These are phyloP conservation scores for Nakazawaea ambrosiae DNA, from an alignment of 805 yeast species.

Conservation along the genomic window DNA sequence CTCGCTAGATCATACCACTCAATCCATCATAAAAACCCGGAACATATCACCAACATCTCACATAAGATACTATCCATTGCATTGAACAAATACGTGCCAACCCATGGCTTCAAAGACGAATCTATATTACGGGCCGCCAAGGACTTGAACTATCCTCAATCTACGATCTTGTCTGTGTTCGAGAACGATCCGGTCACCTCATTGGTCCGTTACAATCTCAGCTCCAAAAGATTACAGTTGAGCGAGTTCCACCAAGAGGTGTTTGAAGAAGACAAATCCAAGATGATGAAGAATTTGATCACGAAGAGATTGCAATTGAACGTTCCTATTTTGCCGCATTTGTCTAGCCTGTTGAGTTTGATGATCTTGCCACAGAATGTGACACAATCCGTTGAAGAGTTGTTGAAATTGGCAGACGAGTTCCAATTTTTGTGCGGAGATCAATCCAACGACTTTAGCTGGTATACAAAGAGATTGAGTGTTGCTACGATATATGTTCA, in stretches of 20 bases:
- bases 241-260: constrained; percentile 19
- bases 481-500: constrained; percentile 65
- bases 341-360: constrained; percentile 48
- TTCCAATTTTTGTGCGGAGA: constrained; percentile 77
- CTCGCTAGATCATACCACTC: constrained; percentile 31
- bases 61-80: constrained; percentile 27
- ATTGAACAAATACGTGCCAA: constrained; percentile 30
- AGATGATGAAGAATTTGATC: constrained; percentile 23
- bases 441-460: constrained; percentile 69
- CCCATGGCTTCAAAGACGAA: constrained; percentile 33
- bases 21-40: constrained; percentile 31
- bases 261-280: constrained; percentile 11
- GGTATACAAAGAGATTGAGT: constrained; percentile 86
- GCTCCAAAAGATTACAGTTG: constrained; percentile 32
- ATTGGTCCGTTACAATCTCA: constrained; percentile 39
- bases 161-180: constrained; percentile 33
- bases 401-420: constrained; percentile 77
- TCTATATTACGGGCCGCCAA: constrained; percentile 38
- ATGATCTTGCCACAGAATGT: constrained; percentile 62
- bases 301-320: constrained; percentile 46
- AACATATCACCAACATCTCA: constrained; percentile 27
- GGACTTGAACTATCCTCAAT: constrained; percentile 31
- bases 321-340: constrained; percentile 33
- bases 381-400: constrained; percentile 50
- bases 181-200: constrained; percentile 22